A percentile compares a stretch with the other conserved stretches of the same genome.
Conservation (phyloP, 306 rosid species). For the Rubus parviflorus region DNA sequence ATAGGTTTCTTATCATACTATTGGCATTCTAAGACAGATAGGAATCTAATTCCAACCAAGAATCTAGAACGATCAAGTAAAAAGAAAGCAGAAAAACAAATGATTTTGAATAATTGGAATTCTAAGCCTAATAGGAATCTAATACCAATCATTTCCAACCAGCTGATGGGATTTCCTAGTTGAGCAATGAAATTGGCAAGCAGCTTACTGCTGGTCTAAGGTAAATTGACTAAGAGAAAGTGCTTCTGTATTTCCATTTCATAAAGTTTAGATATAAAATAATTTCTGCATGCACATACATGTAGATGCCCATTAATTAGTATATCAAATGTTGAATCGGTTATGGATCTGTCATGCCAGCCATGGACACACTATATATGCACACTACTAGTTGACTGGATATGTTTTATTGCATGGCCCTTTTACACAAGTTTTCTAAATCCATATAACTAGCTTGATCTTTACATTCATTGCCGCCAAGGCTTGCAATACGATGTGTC, state of each 20-base stretch:
- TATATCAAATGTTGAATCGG: background rate
- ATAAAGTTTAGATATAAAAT: background rate
- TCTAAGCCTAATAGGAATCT: no score
- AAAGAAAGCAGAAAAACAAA: no score
- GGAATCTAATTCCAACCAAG: no score
- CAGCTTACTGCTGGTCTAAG: conserved; percentile 73
- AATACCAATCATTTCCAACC: no score
- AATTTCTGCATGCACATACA: background rate
- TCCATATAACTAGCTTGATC: background rate
- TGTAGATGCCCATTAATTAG: background rate
- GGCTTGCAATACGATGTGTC: background rate
- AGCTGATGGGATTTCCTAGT: conserved; percentile 63
- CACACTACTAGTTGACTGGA: background rate
- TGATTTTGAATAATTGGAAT: no score
- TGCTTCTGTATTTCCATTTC: background rate
- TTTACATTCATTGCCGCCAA: background rate
- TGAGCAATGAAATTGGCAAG: conserved; percentile 82
- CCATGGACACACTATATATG: background rate
- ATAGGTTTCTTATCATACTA: no score
- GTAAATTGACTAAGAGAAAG: conserved; percentile 25
- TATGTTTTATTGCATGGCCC: background rate
- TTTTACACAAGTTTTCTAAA: background rate
- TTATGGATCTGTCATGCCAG: background rate
- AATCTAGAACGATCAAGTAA: no score
- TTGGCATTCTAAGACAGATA: no score